Base-by-base conservation (phyloP, 2,329 filamentous ascomycete species). In the Exophiala sp. region DNA sequence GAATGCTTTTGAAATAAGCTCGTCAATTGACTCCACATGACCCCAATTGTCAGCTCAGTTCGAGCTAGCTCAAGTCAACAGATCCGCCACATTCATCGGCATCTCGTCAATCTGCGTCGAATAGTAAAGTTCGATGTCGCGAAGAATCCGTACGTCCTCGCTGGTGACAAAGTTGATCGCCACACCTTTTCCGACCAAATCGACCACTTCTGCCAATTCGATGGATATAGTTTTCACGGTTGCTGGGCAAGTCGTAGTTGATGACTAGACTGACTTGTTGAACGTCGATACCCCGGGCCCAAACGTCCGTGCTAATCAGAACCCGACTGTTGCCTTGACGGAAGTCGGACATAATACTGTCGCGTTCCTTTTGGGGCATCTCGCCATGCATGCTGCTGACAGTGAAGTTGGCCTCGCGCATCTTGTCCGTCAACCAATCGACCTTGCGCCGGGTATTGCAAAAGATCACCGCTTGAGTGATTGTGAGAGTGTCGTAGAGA, bases 141-240 rank as follows among this genome's bases (percentile, higher is more conserved):
- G 83, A 64, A 98, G 78, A 66, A 98, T 98, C 67, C 93, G 86
- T 53, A 98, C 93, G 68, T 98, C 93, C 63, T 98, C 93, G 65
- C 87, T 94, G 2, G 93, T 98, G 60, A 98, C 93, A 66, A 98
- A 98, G 76, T 98, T 98, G 78, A 98, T 98, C 30, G 93, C 93
- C 59, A 98, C 93, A 79, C 93, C 93, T 77, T 98, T n/a, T 98
- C 64, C 93, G 82, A 64, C 93, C 93, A 64, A 98, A 98, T 61
- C 93, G 82, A 62, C 93, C 93, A 67, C 88, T 93, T 67, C 93
- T 83, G 67, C 93, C 93, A 63, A 98, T 98, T 62, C 93, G 85
- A 76, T 98, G 93, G 70, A 98, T 97, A 72, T 98, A 98, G 75
- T 98, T 98, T 73, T 98, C 93, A 78, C 93, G 89, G 72, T 98